These are phyloP conservation scores for Cornus controversa DNA, from an alignment of 148 eudicot species.

Conservation along the genomic window DNA sequence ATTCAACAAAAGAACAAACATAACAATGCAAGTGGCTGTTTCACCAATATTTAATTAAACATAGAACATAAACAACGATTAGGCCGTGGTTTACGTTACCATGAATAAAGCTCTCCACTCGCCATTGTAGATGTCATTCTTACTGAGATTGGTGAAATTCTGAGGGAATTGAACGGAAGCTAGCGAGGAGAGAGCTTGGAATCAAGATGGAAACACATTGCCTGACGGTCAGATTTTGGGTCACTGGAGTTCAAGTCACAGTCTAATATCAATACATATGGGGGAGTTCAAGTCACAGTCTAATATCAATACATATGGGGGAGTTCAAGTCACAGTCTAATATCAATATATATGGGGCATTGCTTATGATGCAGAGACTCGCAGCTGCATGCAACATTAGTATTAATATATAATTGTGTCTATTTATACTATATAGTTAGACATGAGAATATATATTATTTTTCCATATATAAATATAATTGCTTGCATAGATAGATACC, in stretches of 20 bases:
- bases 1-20: no score
- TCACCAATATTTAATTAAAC: no score
- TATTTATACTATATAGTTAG: no score
- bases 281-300: no score
- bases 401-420: no score
- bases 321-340: slow-evolving; percentile 74
- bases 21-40: no score
- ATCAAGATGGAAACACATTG: slow-evolving; percentile 74
- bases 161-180: slow-evolving; percentile 66
- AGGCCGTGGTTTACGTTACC: no score
- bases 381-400: slow-evolving; percentile 33
- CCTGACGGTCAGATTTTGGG: slow-evolving; percentile 52
- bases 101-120: slow-evolving; percentile 18
- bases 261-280: slow-evolving; percentile 47
- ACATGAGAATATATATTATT: no score
- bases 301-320: slow-evolving; percentile 48
- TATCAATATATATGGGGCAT: slow-evolving; percentile 47
- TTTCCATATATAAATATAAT: no score
- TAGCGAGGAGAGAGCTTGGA: slow-evolving; percentile 31
- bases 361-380: slow-evolving; percentile 61
- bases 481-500: no score
- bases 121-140: slow-evolving; percentile 54
- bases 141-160: slow-evolving; percentile 34
- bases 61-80: no score
- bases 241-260: slow-evolving; percentile 74